Percentiles rank a stretch among this genome's conserved stretches.
Conservation (phyloP, 176 grass and related monocot species). For the Tillandsia fasciculata region DNA sequence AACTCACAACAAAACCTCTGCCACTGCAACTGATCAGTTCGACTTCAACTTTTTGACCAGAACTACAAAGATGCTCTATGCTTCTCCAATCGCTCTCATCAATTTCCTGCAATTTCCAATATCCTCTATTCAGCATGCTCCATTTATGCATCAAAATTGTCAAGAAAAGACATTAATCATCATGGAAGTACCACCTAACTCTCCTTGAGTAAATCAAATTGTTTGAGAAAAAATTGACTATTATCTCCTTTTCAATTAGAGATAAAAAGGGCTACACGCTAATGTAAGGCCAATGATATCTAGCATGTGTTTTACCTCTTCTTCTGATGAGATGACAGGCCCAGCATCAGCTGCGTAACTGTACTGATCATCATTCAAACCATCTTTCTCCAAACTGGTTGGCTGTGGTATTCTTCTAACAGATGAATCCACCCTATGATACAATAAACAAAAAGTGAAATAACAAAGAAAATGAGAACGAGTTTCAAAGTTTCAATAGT, state of each 20-base stretch:
- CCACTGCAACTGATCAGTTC: slow-evolving; percentile 76
- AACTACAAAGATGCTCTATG: slow-evolving; percentile 45
- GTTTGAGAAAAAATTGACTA: neutral
- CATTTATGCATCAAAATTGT: neutral
- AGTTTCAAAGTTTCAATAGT: neutral
- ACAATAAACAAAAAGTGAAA: slow-evolving; percentile 18
- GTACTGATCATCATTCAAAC: slow-evolving; percentile 21
- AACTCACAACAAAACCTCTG: slow-evolving; percentile 88
- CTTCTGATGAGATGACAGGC: slow-evolving; percentile 41
- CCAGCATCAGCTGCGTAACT: slow-evolving; percentile 35
- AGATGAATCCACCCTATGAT: slow-evolving; percentile 53
- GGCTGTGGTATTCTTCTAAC: slow-evolving; percentile 29
- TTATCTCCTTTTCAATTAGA: neutral
- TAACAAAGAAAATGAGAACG: neutral
- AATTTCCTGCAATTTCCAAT: slow-evolving; percentile 17
- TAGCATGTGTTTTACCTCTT: slow-evolving; percentile 46
- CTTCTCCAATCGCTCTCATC: slow-evolving; percentile 44
- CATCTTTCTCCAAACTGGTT: slow-evolving; percentile 19
- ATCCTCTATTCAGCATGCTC: neutral
- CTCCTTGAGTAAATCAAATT: neutral
- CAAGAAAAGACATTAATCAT: neutral
- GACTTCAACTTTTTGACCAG: slow-evolving; percentile 72
- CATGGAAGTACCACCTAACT: neutral
- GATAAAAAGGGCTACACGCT: neutral
- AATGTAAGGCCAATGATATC: slow-evolving; percentile 19